Base-by-base conservation (phyloP, 192 early-diverging fungal species). In the Spinellus fusiger region DNA sequence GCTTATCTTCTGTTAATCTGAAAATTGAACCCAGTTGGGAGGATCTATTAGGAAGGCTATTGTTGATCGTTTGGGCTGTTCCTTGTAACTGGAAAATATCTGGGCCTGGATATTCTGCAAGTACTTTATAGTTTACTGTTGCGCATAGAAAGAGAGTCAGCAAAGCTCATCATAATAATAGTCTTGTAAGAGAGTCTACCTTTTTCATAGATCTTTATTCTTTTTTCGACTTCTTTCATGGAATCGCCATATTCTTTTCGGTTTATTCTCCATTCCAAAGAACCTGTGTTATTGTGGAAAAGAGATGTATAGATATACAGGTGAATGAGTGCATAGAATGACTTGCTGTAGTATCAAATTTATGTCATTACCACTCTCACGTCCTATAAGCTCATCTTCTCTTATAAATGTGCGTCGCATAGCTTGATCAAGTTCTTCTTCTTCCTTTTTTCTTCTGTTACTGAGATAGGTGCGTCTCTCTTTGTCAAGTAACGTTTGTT, bases 361-460 rank as follows among this genome's bases (percentile, higher is more conserved):
- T 64, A 44, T 2, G 18, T 12, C 40, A 12, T 6, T 44, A 69
- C 72, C 72, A 65, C 72, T 74, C 38, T 65, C 40, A 33, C 72
- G 40, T 33, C 72, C 72, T n/a, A 49, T 1, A 8, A 64, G 44
- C 35, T 74, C 66, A 2, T 56, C 63, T 12, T 51, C 28, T 8
- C 26, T 55, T 4, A 56, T 58, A 0, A 27, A 2, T 0, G 5
- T 23, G 25, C 56, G 63, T 49, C 57, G 16, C 8, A 44, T 40
- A 0, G 57, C 18, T 25, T 60, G 48, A 6, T 53, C 37, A 15
- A 74, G 37, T 57, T 74, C 66, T 1, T 53, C 20, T 22, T 65
- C 15, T 27, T 74, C 72, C n/a, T 40, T 47, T 13, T n/a, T 9
- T 33, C 20, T 35, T 61, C 62, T 54, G 22, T 53, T 31, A 35